Percentiles rank a stretch among this genome's conserved stretches.
Conservation (phyloP, 2,329 filamentous ascomycete species). For the Dactylellina parvicollis region DNA sequence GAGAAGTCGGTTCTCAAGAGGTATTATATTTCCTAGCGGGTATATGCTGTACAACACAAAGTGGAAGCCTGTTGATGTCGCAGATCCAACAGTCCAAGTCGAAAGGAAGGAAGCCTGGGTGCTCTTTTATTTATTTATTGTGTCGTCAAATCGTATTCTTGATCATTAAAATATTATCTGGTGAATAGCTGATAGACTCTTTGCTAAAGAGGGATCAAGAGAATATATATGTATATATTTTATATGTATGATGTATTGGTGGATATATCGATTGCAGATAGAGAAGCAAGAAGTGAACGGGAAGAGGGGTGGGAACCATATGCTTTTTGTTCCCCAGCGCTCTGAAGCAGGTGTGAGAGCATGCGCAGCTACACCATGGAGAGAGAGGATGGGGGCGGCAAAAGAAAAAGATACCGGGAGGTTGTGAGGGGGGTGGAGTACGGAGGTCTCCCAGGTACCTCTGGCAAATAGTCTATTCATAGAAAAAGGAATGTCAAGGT, state of each 20-base stretch:
- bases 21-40: conserved; percentile 28
- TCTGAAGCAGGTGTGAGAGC: conserved; percentile 43
- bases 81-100: conserved; percentile 49
- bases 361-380: conserved; percentile 43
- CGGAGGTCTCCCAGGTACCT: conserved; percentile 31
- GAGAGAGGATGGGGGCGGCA: conserved; percentile 43
- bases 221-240: conserved; percentile 32
- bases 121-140: background rate
- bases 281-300: conserved; percentile 35
- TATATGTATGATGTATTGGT: background rate
- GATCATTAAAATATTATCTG: conserved; percentile 34
- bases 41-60: conserved; percentile 43
- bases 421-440: conserved; percentile 46
- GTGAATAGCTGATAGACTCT: conserved; percentile 22
- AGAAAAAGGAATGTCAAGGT: conserved; percentile 54
- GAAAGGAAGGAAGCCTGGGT: conserved; percentile 31
- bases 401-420: conserved; percentile 49
- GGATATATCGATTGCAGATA: conserved; percentile 52
- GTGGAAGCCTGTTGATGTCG: conserved; percentile 46
- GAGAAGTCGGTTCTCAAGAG: conserved; percentile 4
- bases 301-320: conserved; percentile 52
- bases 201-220: conserved; percentile 3
- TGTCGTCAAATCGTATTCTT: conserved; percentile 49
- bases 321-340: conserved; percentile 50
- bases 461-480: conserved; percentile 54